Evolutionary conservation across 192 early-diverging fungal genomes (phyloP).

Genomic region (Allomyces macrogynus): DNA sequence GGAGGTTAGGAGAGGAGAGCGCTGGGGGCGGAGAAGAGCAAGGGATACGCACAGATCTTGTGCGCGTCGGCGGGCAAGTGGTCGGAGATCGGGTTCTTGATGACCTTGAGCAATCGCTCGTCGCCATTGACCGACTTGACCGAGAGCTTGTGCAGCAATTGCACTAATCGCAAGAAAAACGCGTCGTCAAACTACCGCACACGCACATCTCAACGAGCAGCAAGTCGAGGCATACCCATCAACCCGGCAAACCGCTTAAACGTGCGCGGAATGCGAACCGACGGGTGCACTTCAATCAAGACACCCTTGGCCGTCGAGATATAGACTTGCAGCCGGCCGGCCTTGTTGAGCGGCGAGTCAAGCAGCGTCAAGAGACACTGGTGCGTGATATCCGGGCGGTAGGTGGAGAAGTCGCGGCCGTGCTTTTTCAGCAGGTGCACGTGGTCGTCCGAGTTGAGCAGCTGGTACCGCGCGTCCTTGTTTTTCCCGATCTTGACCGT

Average conservation of each 20-base stretch:
- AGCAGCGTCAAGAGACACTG: conserved; percentile 91
- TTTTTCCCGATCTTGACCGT: conserved; percentile 74
- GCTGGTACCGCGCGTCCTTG: conserved; percentile 57
- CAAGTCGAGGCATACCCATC: conserved; percentile 44
- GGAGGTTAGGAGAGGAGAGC: not conserved
- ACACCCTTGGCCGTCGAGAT: conserved; percentile 88
- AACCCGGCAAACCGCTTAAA: conserved; percentile 97
- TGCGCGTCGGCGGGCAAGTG: conserved; percentile 74
- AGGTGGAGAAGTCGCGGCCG: conserved; percentile 50
- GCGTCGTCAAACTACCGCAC: too few species aligned
- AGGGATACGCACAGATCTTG: conserved; percentile 21
- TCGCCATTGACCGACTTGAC: conserved; percentile 79
- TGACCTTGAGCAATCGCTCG: conserved; percentile 86
- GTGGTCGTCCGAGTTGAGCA: conserved; percentile 95
- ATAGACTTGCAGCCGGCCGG: conserved; percentile 92
- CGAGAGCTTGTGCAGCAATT: conserved; percentile 91
- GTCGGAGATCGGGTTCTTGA: conserved; percentile 93
- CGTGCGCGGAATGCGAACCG: conserved; percentile 95
- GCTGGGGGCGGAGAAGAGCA: not conserved
- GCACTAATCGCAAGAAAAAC: conserved; percentile 33
- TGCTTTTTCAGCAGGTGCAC: conserved; percentile 68
- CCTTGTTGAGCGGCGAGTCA: conserved; percentile 97
- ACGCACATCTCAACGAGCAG: too few species aligned
- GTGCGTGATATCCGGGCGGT: conserved; percentile 89
- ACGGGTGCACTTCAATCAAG: conserved; percentile 93